phyloP scores from a whole-genome alignment of 768 basidiomycete species.

The Melanogaster broomeanus region DNA sequence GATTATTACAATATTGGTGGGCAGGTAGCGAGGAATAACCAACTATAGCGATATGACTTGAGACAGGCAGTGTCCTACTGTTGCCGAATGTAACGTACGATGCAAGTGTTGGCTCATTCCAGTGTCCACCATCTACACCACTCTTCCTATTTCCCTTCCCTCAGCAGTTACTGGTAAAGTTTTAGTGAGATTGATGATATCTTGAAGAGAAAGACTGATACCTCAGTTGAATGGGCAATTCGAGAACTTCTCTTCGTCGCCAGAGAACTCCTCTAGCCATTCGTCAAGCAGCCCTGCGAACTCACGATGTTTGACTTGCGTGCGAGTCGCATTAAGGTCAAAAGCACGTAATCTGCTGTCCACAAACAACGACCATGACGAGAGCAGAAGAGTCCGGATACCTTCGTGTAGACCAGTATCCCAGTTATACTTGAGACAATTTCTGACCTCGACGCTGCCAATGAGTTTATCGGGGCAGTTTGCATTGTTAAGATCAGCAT shows the following conservation, averaged over 20 bases:
- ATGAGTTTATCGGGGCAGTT: too few species aligned
- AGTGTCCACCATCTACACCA: too few species aligned
- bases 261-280: neutral
- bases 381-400: neutral
- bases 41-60: too few species aligned
- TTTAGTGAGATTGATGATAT: too few species aligned
- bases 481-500: neutral
- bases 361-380: neutral
- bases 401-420: neutral
- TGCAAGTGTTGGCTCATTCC: too few species aligned
- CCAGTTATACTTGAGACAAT: neutral
- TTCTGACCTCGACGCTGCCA: fast-evolving
- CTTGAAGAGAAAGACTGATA: neutral
- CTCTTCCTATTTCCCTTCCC: too few species aligned
- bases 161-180: too few species aligned
- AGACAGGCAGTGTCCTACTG: too few species aligned
- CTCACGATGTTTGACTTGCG: neutral
- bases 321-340: neutral
- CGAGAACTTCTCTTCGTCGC: neutral
- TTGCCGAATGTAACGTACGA: too few species aligned
- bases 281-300: neutral
- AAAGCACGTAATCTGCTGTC: neutral
- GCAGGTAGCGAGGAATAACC: too few species aligned
- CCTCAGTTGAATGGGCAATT: neutral
- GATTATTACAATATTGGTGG: too few species aligned